Base-by-base conservation (phyloP, 1,284 basidiomycete species). In the Rhodotorula mucilaginosa region DNA sequence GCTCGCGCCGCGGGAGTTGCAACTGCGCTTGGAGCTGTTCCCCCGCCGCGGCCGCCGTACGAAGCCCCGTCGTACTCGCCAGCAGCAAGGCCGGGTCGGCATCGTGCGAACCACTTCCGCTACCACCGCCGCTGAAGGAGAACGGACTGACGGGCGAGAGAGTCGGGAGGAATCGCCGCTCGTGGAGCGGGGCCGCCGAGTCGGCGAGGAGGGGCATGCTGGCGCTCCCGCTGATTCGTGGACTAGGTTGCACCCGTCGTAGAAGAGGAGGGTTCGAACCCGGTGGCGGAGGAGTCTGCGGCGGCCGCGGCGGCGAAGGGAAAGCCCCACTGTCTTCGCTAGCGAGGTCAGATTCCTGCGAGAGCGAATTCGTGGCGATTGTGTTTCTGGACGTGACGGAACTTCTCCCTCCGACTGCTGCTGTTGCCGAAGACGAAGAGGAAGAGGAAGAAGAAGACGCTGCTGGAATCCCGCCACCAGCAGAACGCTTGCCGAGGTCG, bases 401-500 rank as follows among this genome's bases (percentile, higher is more conserved):
- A 44, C 39, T 44, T 10, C 39, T 44, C 2, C 39, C 39, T 44
- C 10, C 39, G 8, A 44, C 39, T 44, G 39, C 39, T 44, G 39
- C 39, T 44, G 8, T 10, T 26, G 26, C 26, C 26, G 26, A 26
- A 26, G 26, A 26, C 26, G 26, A 26, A 26, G 26, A 26, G 26
- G 26, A 26, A 26, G 26, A 26, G 12, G 39, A 44, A 44, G 39
- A 44, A 12, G 39, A 44, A 8, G 8, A 8, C 39, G 39, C 7
- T 10, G 10, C 39, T 10, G 39, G 39, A 10, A 44, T 8, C 39
- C 39, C 39, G 0, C 12, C 39, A 13, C 39, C 39, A 44, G 12
- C 39, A 44, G 39, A 13, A 18, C 64, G 19, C 44, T 67, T 58
- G 10, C 70, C 70, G 5, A 71, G 65, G 61, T 74, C 73, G n/a